These are phyloP conservation scores for Yueomyces sp. DNA, from an alignment of 805 yeast species.

Conservation along the genomic window DNA sequence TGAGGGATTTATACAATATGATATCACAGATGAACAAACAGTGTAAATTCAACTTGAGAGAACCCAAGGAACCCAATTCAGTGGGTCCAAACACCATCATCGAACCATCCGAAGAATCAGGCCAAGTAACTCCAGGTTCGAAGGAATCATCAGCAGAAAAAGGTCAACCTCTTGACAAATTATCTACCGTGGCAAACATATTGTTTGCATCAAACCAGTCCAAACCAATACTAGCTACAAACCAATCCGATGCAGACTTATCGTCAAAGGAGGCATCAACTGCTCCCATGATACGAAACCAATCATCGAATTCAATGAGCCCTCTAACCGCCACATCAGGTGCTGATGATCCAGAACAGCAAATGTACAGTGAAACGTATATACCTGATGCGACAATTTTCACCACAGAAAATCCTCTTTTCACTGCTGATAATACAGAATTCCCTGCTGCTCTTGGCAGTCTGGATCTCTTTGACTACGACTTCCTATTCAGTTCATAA, in stretches of 20 bases:
- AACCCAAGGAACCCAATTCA: too few relatives aligned
- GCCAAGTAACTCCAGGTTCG: not conserved
- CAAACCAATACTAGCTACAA: too few relatives aligned
- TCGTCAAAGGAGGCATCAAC: not conserved
- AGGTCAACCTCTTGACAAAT: not conserved
- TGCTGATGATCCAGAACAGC: not conserved
- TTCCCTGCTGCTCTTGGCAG: constrained; percentile 16
- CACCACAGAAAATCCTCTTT: not conserved
- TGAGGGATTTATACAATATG: too few relatives aligned
- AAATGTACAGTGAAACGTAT: too few relatives aligned
- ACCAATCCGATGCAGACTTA: not conserved
- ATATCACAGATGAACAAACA: too few relatives aligned
- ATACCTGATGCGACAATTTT: not conserved
- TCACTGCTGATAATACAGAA: not conserved
- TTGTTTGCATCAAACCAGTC: not conserved
- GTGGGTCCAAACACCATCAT: too few relatives aligned
- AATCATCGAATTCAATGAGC: not conserved
- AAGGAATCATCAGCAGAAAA: not conserved
- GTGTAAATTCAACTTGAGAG: too few relatives aligned
- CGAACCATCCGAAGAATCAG: too few relatives aligned
- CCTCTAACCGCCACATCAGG: not conserved
- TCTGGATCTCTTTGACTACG: constrained; percentile 19
- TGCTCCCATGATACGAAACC: not conserved
- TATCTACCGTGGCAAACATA: not conserved
- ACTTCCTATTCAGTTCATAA: constrained; percentile 1